Percentiles rank a stretch among this genome's conserved stretches.
These are phyloP conservation scores for Rhodotorula paludigena DNA, from an alignment of 768 basidiomycete genomes.

Conservation along the genomic window DNA sequence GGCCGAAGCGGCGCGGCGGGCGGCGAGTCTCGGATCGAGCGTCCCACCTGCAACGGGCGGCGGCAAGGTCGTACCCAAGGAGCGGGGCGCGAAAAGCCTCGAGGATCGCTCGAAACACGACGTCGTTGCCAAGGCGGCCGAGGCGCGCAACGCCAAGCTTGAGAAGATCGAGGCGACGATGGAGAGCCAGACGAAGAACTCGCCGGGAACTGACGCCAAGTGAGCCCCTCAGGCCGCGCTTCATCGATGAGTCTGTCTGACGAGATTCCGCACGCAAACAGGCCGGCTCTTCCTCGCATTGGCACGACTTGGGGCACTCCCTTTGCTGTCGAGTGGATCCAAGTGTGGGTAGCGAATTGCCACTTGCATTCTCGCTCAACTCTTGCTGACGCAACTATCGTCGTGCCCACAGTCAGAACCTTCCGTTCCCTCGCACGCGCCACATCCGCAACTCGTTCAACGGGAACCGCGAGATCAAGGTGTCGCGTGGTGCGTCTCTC, in stretches of 20 bases:
- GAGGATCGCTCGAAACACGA: not conserved
- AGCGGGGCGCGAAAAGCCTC: not conserved
- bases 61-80: not conserved
- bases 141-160: constrained; percentile 33
- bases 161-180: constrained; percentile 34
- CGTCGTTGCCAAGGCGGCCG: not conserved
- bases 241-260: too few relatives aligned
- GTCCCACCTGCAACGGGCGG: not conserved
- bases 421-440: constrained; percentile 71
- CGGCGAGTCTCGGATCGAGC: not conserved
- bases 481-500: constrained; percentile 36
- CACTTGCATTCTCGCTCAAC: not conserved
- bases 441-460: constrained; percentile 92
- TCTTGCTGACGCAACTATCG: not conserved
- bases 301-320: constrained; percentile 53
- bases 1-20: constrained; percentile 7
- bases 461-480: constrained; percentile 57
- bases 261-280: too few relatives aligned
- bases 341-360: constrained; percentile 15
- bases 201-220: not conserved
- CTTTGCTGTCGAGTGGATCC: constrained; percentile 79
- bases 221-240: too few relatives aligned
- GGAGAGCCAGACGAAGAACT: not conserved
- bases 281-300: not conserved
- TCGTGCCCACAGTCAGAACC: constrained; percentile 52